Evolutionary conservation across 768 basidiomycete species (phyloP), one percentile per base, ranked within the genome.

Genomic region (Mycena polygramma): DNA sequence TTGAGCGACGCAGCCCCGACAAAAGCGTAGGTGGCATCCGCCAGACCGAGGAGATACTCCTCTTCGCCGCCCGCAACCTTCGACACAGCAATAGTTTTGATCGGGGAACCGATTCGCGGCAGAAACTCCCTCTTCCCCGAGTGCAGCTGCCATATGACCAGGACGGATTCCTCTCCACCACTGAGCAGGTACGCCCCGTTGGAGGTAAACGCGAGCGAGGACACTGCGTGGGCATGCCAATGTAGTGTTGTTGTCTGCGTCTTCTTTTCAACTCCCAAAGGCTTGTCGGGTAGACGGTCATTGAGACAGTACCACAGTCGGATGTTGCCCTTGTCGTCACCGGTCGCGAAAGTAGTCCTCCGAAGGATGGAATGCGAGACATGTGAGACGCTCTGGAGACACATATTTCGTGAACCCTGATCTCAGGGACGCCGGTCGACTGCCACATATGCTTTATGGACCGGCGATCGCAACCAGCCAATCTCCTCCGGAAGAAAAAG

Each of bases 131-230:
- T 92, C 79, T 91, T 94, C 7, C 94, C 94, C 0, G 92, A 90
- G 72, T 95, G 92, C 49, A 99, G 79, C 77, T 98, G 95, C 98
- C 98, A 99, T 68, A 97, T 92, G 46, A 99, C 97, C n/a, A 99
- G 81, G 13, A 98, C 97, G 39, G 93, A 89, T 79, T 99, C 98
- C 79, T 98, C 95, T 53, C 98, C 98, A 71, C 96, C 97, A 69
- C 94, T 97, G 57, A 99, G 81, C 20, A 99, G 81, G 79, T 98
- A 97, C 10, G 95, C 92, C 15, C 98, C 98, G 73, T 97, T 96
- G 15, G 91, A 81, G 0, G 96, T 94, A 79, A 99, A 99, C 0
- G 91, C 85, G 35, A 99, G 79, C 1, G 95, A 92, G 4, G 93
- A 91, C 20, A 99, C 94, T 5, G 95, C 89, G 78, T 99, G 97